Conservation (phyloP, 2,329 filamentous ascomycete species). For the Nannizzia gypsea region DNA sequence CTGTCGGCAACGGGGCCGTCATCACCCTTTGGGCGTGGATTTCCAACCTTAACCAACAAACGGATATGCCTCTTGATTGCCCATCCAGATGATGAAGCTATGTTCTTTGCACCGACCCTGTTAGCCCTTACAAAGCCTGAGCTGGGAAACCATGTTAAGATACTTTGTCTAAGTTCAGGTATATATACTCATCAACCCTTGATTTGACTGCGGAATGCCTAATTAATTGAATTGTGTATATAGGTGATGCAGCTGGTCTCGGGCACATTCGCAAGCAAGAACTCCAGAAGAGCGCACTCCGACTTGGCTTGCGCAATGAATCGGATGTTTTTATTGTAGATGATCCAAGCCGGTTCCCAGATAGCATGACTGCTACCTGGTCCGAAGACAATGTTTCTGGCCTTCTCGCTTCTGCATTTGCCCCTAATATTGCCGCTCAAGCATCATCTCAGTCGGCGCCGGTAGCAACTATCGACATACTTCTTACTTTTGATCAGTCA, state of each 20-base stretch:
- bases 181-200: constrained; percentile 14
- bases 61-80: constrained; percentile 86
- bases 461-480: constrained; percentile 55
- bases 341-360: constrained; percentile 62
- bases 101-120: constrained; percentile 93
- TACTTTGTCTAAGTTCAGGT: constrained; percentile 84
- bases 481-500: constrained; percentile 77
- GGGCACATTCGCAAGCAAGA: constrained; percentile 74
- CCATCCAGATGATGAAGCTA: constrained; percentile 96
- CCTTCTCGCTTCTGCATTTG: constrained; percentile 62
- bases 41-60: constrained; percentile 62
- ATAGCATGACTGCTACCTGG: constrained; percentile 79
- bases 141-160: constrained; percentile 81
- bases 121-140: constrained; percentile 70
- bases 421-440: constrained; percentile 36
- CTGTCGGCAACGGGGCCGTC: constrained; percentile 28
- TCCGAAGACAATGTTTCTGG: constrained; percentile 55
- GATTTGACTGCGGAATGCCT: neutral
- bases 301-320: constrained; percentile 60
- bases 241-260: constrained; percentile 74
- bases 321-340: constrained; percentile 82
- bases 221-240: neutral
- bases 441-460: constrained; percentile 31
- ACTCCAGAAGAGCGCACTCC: constrained; percentile 64
- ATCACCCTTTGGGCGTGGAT: constrained; percentile 28